Evolutionary conservation across 139 green algal species (phyloP), one percentile per base, ranked within the genome.

Genomic region (Chlamydomonas incerta): DNA sequence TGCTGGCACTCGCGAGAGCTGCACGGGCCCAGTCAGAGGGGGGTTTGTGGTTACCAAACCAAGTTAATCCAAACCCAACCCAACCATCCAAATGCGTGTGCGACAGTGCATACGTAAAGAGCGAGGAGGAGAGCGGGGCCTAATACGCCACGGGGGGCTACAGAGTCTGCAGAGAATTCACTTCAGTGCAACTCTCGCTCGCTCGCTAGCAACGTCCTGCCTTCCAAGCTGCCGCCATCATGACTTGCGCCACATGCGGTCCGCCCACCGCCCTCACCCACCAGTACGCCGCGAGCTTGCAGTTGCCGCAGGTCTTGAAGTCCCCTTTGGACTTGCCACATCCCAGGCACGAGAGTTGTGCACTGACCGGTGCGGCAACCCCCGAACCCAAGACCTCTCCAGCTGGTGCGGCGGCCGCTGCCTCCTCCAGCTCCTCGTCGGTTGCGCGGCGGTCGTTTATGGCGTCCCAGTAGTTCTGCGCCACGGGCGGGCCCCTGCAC

Each of bases 1-100:
- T 57, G 29, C 83, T 88, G 83, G 29, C 83, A 88, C 8, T 84
- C 74, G 1, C 35, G 62, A 10, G 70, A 81, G 67, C 83, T 88
- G 72, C 55, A 21, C 31, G 20, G 21, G 37, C 55, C 28, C 24
- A 68, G n/a, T n/a, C n/a, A n/a, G n/a, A n/a, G n/a, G n/a, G n/a
- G n/a, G n/a, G n/a, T n/a, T n/a, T n/a, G n/a, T n/a, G n/a, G n/a
- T n/a, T n/a, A n/a, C n/a, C n/a, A n/a, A n/a, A n/a, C n/a, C n/a
- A n/a, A n/a, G n/a, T n/a, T n/a, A n/a, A n/a, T n/a, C n/a, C n/a
- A n/a, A n/a, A n/a, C n/a, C n/a, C n/a, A n/a, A n/a, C n/a, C n/a
- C n/a, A n/a, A n/a, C n/a, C n/a, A n/a, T n/a, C n/a, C n/a, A n/a
- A n/a, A n/a, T n/a, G n/a, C n/a, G n/a, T n/a, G n/a, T n/a, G n/a